phyloP scores from a whole-genome alignment of 345 rosid genomes.

The Euphorbia pulcherrima region DNA sequence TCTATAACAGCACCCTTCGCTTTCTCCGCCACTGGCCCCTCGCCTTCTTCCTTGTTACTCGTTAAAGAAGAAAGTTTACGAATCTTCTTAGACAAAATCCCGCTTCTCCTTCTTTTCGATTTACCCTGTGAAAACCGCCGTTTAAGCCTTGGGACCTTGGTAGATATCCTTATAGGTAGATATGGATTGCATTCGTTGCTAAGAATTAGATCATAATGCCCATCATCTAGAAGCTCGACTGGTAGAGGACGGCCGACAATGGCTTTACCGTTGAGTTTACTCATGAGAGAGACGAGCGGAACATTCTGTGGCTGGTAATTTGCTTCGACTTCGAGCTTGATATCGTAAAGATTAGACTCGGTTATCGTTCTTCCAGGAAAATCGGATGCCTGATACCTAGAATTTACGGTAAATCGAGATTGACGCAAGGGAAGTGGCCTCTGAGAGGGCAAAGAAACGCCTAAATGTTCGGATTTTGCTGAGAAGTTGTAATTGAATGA shows the following conservation, averaged over 20 bases:
- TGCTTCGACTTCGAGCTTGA: constrained; percentile 70
- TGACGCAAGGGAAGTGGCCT: constrained; percentile 55
- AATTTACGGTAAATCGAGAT: constrained; percentile 44
- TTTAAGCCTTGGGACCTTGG: constrained; percentile 29
- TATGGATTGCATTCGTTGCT: constrained; percentile 21
- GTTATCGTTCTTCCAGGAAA: constrained; percentile 35
- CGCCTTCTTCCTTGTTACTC: constrained; percentile 43
- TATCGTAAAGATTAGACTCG: constrained; percentile 51
- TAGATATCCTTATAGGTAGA: constrained; percentile 12
- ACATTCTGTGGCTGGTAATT: constrained; percentile 62
- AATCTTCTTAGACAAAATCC: constrained; percentile 54
- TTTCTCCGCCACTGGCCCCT: constrained; percentile 45
- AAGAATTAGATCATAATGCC: constrained; percentile 25
- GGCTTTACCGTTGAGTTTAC: constrained; percentile 74
- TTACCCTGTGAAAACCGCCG: constrained; percentile 13
- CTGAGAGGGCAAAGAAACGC: constrained; percentile 44
- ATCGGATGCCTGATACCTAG: constrained; percentile 44
- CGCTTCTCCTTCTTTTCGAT: constrained; percentile 33
- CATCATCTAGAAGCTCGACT: constrained; percentile 47
- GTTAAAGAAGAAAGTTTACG: constrained; percentile 78
- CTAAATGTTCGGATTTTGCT: constrained; percentile 21
- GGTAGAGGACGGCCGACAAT: constrained; percentile 80
- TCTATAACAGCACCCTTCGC: constrained; percentile 60
- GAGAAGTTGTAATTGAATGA: constrained; percentile 14
- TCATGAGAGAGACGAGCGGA: constrained; percentile 85